These are phyloP conservation scores for Phialophora macrospora DNA, from an alignment of 2,329 filamentous ascomycete genomes.

Conservation along the genomic window DNA sequence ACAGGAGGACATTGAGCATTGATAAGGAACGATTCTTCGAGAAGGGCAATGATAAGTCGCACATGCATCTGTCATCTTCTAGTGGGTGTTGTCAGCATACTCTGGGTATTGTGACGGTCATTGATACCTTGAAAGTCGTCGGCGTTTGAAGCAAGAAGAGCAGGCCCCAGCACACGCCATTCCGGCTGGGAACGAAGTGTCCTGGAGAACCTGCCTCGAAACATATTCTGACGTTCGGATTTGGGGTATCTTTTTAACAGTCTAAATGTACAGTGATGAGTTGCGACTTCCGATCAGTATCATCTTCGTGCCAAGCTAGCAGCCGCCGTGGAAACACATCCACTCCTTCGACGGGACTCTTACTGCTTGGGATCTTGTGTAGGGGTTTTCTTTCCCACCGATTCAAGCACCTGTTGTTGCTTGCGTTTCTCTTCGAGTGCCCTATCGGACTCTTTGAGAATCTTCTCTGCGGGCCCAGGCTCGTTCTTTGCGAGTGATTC, in stretches of 20 bases:
- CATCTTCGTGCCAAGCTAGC: constrained; percentile 9
- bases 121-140: constrained; percentile 43
- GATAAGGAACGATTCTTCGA: constrained; percentile 9
- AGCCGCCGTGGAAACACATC: constrained; percentile 2
- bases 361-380: constrained; percentile 19
- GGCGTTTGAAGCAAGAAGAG: constrained; percentile 34
- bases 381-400: constrained; percentile 8
- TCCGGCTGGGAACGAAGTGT: constrained; percentile 48
- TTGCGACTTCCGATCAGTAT: constrained; percentile 36
- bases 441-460: constrained; percentile 43
- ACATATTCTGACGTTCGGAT: constrained; percentile 24
- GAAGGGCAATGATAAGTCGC: constrained; percentile 19
- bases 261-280: constrained; percentile 24
- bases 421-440: constrained; percentile 39
- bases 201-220: constrained; percentile 48
- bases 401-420: constrained; percentile 35
- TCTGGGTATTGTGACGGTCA: not conserved
- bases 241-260: constrained; percentile 27
- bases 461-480: constrained; percentile 38
- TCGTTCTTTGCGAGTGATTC: constrained; percentile 40
- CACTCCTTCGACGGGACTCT: not conserved
- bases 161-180: constrained; percentile 43
- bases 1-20: constrained; percentile 22
- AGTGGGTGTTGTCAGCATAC: constrained; percentile 13
- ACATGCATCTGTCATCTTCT: constrained; percentile 17